Evolutionary conservation across 179 eudicot genomes (phyloP).

Genomic region (Beta corolliflora): DNA sequence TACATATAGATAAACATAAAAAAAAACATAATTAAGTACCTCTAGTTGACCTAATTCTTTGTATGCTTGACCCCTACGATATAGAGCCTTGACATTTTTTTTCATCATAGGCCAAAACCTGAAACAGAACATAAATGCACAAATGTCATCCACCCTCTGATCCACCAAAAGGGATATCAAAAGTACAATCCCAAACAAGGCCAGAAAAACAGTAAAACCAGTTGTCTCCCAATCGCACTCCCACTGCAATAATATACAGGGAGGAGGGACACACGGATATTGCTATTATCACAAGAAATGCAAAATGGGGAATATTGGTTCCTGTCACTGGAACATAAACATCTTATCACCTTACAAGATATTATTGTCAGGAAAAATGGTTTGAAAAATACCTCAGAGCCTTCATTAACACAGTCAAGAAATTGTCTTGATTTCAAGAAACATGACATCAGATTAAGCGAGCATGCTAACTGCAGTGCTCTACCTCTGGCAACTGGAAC

Average conservation of each 20-base stretch:
- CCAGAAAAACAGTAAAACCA: background rate
- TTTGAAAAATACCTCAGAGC: constrained; percentile 68
- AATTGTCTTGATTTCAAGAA: constrained; percentile 79
- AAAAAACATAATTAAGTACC: constrained; percentile 37
- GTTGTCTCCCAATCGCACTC: background rate
- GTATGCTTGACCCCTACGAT: constrained; percentile 97
- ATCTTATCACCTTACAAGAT: background rate
- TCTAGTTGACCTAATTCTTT: constrained; percentile 66
- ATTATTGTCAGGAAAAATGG: background rate
- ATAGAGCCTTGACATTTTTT: constrained; percentile 88
- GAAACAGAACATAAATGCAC: constrained; percentile 19
- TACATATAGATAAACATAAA: background rate
- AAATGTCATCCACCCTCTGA: background rate
- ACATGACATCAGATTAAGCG: constrained; percentile 97
- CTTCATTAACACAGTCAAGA: constrained; percentile 83
- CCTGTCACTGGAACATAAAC: background rate
- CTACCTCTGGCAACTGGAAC: constrained; percentile 62
- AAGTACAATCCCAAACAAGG: background rate
- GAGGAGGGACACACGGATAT: background rate
- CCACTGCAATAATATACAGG: background rate
- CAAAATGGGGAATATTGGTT: background rate
- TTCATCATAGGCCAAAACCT: constrained; percentile 75
- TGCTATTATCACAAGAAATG: background rate
- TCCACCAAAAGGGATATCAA: background rate
- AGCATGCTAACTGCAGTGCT: constrained; percentile 68